Percentiles rank a stretch among this genome's conserved stretches.
Evolutionary conservation across 2,329 filamentous ascomycete genomes (phyloP).

Genomic region (Venturia nashicola): DNA sequence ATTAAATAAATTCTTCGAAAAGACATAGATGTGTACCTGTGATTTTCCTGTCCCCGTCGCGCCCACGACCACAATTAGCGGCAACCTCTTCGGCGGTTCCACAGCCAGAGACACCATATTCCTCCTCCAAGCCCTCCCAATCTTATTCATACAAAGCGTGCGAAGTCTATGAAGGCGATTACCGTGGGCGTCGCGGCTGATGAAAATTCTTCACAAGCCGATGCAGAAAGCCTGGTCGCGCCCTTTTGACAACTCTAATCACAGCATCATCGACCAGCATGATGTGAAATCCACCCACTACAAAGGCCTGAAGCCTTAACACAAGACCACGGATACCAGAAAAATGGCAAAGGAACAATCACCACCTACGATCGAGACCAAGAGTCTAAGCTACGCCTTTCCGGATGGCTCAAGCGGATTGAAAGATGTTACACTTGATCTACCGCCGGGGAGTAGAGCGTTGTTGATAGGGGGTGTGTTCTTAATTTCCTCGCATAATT

Average conservation of each 20-base stretch:
- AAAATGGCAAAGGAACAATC: constrained; percentile 14
- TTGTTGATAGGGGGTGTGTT: constrained; percentile 69
- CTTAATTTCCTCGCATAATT: constrained; percentile 2
- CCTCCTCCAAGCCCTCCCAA: background rate
- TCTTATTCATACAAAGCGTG: background rate
- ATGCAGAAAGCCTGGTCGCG: background rate
- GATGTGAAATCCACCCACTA: background rate
- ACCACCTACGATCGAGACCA: constrained; percentile 57
- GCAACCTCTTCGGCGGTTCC: background rate
- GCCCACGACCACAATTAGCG: constrained; percentile 67
- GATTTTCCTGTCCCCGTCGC: constrained; percentile 92
- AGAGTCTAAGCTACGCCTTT: constrained; percentile 75
- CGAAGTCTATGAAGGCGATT: background rate
- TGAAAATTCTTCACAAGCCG: background rate
- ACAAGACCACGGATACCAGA: constrained; percentile 15
- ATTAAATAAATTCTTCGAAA: background rate
- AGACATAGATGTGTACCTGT: constrained; percentile 45
- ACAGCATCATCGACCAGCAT: background rate
- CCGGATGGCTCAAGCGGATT: constrained; percentile 75
- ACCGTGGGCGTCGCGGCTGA: background rate
- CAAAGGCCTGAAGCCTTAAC: background rate
- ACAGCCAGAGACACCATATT: background rate
- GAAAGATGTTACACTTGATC: constrained; percentile 56
- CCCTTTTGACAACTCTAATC: background rate
- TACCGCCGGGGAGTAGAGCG: constrained; percentile 75